Percentiles rank a stretch among this genome's conserved stretches.
phyloP scores from a whole-genome alignment of 805 yeast species.

The Groenewaldozyma tartarivorans region DNA sequence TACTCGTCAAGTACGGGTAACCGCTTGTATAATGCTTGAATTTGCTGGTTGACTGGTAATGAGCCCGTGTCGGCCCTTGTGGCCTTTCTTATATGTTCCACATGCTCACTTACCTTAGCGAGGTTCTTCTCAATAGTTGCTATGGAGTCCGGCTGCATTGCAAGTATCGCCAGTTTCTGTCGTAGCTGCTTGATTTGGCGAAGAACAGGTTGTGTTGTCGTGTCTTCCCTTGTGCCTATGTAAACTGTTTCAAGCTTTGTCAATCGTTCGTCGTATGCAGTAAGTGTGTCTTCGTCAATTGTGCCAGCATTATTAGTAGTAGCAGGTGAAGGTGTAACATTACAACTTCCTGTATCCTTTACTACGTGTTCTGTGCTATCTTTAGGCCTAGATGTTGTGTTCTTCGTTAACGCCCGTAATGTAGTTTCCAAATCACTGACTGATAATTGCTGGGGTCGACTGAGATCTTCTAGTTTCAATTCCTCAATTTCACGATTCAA shows the following conservation, averaged over 20 bases:
- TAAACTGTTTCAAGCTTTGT: slow-evolving; percentile 19
- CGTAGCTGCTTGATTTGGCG: slow-evolving; percentile 6
- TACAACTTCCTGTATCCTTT: no score
- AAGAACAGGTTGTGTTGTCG: slow-evolving; percentile 3
- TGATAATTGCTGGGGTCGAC: slow-evolving; percentile 17
- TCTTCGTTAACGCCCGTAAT: slow-evolving; percentile 3
- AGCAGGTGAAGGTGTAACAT: no score
- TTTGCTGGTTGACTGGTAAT: slow-evolving; percentile 2
- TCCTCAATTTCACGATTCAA: slow-evolving; percentile 16
- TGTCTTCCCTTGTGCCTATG: slow-evolving; percentile 4
- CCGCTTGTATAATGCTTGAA: slow-evolving; percentile 10
- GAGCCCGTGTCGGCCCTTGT: slow-evolving; percentile 1
- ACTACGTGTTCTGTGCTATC: not conserved
- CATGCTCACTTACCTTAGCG: slow-evolving; percentile 3
- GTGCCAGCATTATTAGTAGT: no score
- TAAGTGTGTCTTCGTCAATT: slow-evolving; percentile 3
- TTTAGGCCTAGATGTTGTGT: not conserved
- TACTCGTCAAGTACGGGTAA: slow-evolving; percentile 6
- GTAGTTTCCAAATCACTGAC: slow-evolving; percentile 6
- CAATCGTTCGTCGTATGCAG: slow-evolving; percentile 21
- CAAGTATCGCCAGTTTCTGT: slow-evolving; percentile 7
- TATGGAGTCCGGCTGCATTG: slow-evolving; percentile 5
- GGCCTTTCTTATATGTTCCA: slow-evolving; percentile 3
- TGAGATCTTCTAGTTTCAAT: slow-evolving; percentile 13
- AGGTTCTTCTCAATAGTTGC: slow-evolving; percentile 6